These are phyloP conservation scores for Penicillium mononematosum DNA, from an alignment of 495 filamentous ascomycete species.

Conservation along the genomic window DNA sequence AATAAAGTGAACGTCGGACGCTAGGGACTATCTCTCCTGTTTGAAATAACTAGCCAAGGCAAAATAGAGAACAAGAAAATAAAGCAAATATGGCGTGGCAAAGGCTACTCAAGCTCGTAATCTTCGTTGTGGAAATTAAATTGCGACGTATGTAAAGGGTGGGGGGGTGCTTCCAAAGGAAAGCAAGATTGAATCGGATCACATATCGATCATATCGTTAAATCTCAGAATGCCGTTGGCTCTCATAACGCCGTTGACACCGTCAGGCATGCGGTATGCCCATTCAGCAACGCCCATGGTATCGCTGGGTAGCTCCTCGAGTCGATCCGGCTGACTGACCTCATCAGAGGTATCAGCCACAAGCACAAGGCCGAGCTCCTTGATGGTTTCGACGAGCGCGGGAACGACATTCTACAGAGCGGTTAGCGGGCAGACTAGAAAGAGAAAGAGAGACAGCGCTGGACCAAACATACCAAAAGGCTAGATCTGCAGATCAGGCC, in stretches of 20 bases:
- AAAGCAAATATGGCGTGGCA: slow-evolving; percentile 1
- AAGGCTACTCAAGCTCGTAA: slow-evolving; percentile 23
- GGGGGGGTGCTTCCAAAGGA: background rate
- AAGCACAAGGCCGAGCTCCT: slow-evolving; percentile 86
- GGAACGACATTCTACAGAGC: slow-evolving; percentile 78
- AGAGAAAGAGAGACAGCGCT: background rate
- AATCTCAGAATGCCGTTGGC: slow-evolving; percentile 85
- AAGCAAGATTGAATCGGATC: slow-evolving; percentile 16
- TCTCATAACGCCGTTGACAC: slow-evolving; percentile 84
- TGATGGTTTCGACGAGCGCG: slow-evolving; percentile 86
- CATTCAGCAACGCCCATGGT: slow-evolving; percentile 41
- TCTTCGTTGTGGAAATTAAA: slow-evolving; percentile 24
- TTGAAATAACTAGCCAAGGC: slow-evolving; percentile 5
- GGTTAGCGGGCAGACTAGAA: slow-evolving; percentile 21
- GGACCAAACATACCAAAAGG: slow-evolving; percentile 64
- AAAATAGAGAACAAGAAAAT: slow-evolving; percentile 6
- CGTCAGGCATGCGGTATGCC: slow-evolving; percentile 55
- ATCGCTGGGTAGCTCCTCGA: slow-evolving; percentile 46
- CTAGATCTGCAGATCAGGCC: slow-evolving; percentile 85
- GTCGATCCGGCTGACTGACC: slow-evolving; percentile 35
- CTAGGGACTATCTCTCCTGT: slow-evolving; percentile 7
- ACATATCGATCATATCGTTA: slow-evolving; percentile 94
- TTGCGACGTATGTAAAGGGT: slow-evolving; percentile 16
- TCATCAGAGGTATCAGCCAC: slow-evolving; percentile 79
- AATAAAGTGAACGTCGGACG: slow-evolving; percentile 1